Evolutionary conservation across 2,329 filamentous ascomycete genomes (phyloP), one percentile per base, ranked within the genome.

Genomic region (Cladorrhinum sp.): DNA sequence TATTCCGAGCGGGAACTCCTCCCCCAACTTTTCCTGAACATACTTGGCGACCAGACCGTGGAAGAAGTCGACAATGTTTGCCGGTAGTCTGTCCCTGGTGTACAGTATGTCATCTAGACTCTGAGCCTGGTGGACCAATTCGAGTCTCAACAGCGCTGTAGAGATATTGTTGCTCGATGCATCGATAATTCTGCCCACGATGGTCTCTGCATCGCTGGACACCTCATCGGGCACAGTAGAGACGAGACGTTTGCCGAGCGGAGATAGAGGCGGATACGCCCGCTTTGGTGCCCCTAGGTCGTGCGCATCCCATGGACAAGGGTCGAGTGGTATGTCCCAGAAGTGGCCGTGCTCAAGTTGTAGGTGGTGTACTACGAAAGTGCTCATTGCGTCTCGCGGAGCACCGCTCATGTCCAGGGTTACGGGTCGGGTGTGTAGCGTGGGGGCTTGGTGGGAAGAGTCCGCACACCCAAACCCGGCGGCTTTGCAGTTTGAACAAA

Each of bases 291-390:
- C 41, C 1, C 13, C 52, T 24, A 38, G n/a, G 10, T 45, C 27
- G 24, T 29, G 16, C 3, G 41, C 5, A 16, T 22, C 41, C 16
- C 16, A 41, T 8, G 29, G 49, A 13, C 5, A 50, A 24, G 9
- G 29, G 32, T 23, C 10, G 29, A 36, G 22, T 5, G 18, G 52
- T 16, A 50, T 50, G 20, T 38, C 25, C 52, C 52, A 55, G 32
- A 55, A 55, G 10, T 23, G 29, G 9, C 52, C 52, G 22, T 55
- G 52, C 25, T 55, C 52, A 2, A 55, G 52, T 38, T 55, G 52
- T 6, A 55, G 52, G n/a, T 45, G 29, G 20, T 55, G 52, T 4
- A 45, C 16, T 6, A 55, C 45, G 18, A 55, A 55, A 8, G 52
- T 10, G 9, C 24, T 16, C 18, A 55, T 36, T 29, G 9, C 13